Conservation (phyloP, 1,284 basidiomycete species). For the Cryptococcus sp. region DNA sequence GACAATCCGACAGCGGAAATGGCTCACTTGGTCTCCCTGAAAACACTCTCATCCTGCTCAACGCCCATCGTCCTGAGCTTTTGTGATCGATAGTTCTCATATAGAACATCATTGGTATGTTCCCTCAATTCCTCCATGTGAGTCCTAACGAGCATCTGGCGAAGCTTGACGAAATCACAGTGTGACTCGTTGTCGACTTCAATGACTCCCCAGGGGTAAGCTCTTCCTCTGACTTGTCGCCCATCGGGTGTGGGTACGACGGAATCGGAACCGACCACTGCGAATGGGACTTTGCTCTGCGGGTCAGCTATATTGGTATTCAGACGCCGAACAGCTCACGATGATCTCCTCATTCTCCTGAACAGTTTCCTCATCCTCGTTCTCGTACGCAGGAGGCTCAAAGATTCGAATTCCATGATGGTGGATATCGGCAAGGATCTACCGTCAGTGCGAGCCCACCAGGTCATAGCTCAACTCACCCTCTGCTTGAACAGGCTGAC, state of each 20-base stretch:
- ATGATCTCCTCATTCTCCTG: conserved; percentile 94
- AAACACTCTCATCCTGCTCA: conserved; percentile 89
- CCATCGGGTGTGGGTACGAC: conserved; percentile 77
- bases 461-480: conserved; percentile 52
- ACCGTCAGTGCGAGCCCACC: conserved; percentile 9
- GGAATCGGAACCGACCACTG: conserved; percentile 87
- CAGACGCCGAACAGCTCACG: conserved; percentile 35
- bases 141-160: conserved; percentile 95
- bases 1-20: neutral
- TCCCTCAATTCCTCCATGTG: conserved; percentile 98
- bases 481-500: conserved; percentile 84
- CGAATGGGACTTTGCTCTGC: conserved; percentile 90
- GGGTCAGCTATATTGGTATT: neutral
- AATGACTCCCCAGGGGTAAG: conserved; percentile 94
- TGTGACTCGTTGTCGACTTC: conserved; percentile 98
- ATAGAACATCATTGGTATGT: conserved; percentile 86
- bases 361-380: conserved; percentile 93
- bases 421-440: conserved; percentile 87
- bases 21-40: conserved; percentile 97
- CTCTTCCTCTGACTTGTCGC: conserved; percentile 81
- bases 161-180: conserved; percentile 96
- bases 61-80: conserved; percentile 94
- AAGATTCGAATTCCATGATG: conserved; percentile 94
- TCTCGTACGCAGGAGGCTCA: conserved; percentile 90
- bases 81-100: conserved; percentile 94